phyloP scores from a whole-genome alignment of 106 monocot genomes.

The Dioscorea dumetorum region DNA sequence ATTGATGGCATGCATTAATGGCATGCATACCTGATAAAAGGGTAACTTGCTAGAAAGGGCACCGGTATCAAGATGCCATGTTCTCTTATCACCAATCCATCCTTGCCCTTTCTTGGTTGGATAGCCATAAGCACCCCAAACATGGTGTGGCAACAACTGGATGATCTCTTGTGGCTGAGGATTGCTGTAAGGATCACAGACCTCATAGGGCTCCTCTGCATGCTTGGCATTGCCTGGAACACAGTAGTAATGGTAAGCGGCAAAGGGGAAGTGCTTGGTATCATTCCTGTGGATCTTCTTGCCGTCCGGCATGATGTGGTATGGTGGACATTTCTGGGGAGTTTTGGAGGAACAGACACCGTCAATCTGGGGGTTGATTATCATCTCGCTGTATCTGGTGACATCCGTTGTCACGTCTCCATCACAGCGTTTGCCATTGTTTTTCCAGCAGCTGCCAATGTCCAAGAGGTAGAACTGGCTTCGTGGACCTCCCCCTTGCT shows the following conservation, averaged over 20 bases:
- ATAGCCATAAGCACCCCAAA: conserved; percentile 72
- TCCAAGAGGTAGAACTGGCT: conserved; percentile 94
- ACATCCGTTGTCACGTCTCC: conserved; percentile 72
- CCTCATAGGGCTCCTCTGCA: conserved; percentile 50
- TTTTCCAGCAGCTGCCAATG: conserved; percentile 97
- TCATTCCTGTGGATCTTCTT: conserved; percentile 46
- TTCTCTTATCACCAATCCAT: conserved; percentile 67
- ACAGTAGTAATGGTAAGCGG: conserved; percentile 74
- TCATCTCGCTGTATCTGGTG: conserved; percentile 90
- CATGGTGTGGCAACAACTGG: conserved; percentile 75
- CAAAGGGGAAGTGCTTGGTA: conserved; percentile 38
- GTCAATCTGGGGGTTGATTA: conserved; percentile 51
- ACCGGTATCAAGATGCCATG: conserved; percentile 76
- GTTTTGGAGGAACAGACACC: conserved; percentile 39
- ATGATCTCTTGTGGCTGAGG: conserved; percentile 81
- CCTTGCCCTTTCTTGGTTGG: conserved; percentile 66
- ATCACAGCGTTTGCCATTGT: conserved; percentile 60
- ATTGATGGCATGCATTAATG: too few relatives aligned
- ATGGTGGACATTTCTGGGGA: conserved; percentile 51
- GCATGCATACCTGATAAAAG: conserved; percentile 63
- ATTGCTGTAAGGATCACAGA: conserved; percentile 82
- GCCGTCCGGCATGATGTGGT: conserved; percentile 66
- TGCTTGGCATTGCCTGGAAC: conserved; percentile 56
- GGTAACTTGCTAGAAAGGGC: conserved; percentile 49
- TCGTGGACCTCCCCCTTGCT: conserved; percentile 46